phyloP scores from a whole-genome alignment of 202 grass and related monocot species.

The Digitaria exilis region DNA sequence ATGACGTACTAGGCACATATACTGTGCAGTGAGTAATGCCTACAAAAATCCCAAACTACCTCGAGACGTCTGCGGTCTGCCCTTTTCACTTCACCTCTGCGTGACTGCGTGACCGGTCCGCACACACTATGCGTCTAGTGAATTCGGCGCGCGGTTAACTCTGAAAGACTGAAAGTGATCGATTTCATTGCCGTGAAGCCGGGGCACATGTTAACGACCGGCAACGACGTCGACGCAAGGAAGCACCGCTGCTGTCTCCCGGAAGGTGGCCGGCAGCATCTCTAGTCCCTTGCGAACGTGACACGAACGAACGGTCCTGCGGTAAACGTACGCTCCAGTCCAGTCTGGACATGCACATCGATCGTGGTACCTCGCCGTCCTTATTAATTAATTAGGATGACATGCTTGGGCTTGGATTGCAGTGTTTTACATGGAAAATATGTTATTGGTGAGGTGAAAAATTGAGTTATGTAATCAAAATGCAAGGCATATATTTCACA shows the following conservation, averaged over 20 bases:
- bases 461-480: no score
- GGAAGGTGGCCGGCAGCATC: neutral
- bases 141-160: neutral
- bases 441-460: no score
- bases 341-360: no score
- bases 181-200: constrained; percentile 8
- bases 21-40: neutral
- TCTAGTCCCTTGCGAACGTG: neutral
- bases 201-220: constrained; percentile 22
- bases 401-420: no score
- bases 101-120: neutral
- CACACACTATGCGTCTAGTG: neutral
- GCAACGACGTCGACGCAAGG: neutral
- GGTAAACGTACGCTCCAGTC: no score
- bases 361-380: neutral
- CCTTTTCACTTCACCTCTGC: neutral
- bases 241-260: constrained; percentile 33
- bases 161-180: neutral
- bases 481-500: no score
- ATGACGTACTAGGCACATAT: neutral
- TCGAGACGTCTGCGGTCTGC: neutral
- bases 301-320: neutral
- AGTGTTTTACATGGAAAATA: no score
- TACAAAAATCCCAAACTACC: neutral
- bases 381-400: no score